Conservation (phyloP, 176 grass and related monocot genomes). For the Chrysopogon serrulatus region DNA sequence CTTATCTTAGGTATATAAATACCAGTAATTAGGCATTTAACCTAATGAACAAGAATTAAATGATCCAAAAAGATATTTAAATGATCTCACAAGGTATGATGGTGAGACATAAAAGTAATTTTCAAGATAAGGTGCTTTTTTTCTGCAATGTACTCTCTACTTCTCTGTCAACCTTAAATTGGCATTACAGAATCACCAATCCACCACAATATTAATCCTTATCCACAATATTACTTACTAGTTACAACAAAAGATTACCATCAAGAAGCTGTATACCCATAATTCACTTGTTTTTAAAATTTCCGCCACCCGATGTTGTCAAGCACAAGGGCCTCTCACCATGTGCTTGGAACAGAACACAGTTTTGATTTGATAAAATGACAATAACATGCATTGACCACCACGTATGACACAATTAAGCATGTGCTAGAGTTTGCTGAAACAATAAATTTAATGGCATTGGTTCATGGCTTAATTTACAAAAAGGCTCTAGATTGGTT, state of each 20-base stretch:
- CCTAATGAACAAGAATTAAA: neutral
- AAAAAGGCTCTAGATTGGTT: neutral
- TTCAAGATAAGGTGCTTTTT: neutral
- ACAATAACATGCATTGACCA: neutral
- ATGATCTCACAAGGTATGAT: neutral
- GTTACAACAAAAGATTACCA: neutral
- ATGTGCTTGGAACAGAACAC: neutral
- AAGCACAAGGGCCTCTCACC: neutral
- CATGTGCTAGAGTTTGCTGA: neutral
- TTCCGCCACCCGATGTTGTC: neutral
- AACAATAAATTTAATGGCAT: neutral
- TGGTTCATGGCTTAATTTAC: neutral
- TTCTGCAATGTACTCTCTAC: neutral
- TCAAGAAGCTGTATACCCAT: neutral
- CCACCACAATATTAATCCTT: neutral
- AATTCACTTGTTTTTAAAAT: neutral
- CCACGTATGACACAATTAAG: neutral
- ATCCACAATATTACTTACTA: neutral
- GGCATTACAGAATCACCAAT: neutral
- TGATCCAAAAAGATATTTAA: too few species aligned
- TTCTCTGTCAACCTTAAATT: neutral
- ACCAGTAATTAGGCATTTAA: neutral
- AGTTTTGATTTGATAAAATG: neutral
- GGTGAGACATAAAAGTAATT: neutral
- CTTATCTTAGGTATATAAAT: neutral